Evolutionary conservation across 306 rosid genomes (phyloP), one percentile per base, ranked within the genome.

Genomic region (Cicer pinnatifidum): DNA sequence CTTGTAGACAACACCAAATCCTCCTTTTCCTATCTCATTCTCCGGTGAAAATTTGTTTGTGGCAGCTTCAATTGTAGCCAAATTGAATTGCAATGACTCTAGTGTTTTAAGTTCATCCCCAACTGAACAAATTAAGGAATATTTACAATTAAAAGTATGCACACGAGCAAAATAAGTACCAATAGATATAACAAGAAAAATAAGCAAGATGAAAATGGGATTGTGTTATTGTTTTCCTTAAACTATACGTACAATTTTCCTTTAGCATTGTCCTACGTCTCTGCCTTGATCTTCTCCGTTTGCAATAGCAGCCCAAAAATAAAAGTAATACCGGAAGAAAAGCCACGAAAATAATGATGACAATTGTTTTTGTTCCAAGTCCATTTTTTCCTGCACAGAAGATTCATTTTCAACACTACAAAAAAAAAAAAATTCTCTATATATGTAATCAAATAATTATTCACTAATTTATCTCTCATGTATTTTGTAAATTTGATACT

Each of bases 1-100:
- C 89, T 87, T 73, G 81, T 79, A 88, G 17, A 85, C 92, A 7
- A 45, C 72, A 17, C 89, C 89, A 70, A 83, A 88, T 77, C 88
- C 89, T 11, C 92, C 89, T 67, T 62, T 56, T 39, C 91, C 92
- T 48, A 85, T 58, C 52, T 37, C 79, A 53, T 80, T 80, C 0
- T 75, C 23, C 1, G 1, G 72, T 9, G 85, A 88, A 53, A 85
- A 88, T n/a, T 68, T 82, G 72, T 80, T 80, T 5, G 86, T 85
- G 2, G 89, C 87, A 47, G 75, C 71, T 69, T 88, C 84, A 74
- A 85, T 83, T 12, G 75, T 81, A 12, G 48, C 67, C 63, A 88
- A 73, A 13, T n/a, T 37, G 69, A 67, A 77, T 64, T 84, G 83
- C 45, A 85, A 71, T 1, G 86, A 85, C 63, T 85, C 90, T 0